Evolutionary conservation across 495 filamentous ascomycete genomes (phyloP), one percentile per base, ranked within the genome.

Genomic region (Aspergillus coremiiformis): DNA sequence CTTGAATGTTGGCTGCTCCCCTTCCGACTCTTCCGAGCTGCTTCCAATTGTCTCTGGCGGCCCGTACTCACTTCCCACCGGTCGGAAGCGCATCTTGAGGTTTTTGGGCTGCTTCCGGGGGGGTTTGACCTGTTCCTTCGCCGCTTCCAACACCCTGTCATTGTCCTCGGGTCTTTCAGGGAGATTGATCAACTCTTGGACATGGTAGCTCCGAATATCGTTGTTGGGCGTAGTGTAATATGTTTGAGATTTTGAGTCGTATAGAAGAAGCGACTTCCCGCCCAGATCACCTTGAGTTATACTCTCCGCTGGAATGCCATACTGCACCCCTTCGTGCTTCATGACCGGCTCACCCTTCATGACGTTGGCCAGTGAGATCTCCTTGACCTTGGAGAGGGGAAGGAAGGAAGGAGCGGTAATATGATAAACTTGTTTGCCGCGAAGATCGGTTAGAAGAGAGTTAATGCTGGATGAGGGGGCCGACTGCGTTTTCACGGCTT

Each of bases 41-140:
- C 69, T 71, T 6, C 76, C 79, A 24, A 80, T 58, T 2, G 62
- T 78, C 50, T 76, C 77, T 3, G 73, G 65, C 0, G 72, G 62
- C 1, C 58, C 66, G 45, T 61, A 53, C 14, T 69, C 65, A 58
- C 77, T 79, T 24, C 79, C 78, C 10, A 78, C 71, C 9, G 80
- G 82, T 19, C 67, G 65, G 57, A 75, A 84, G 20, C 79, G 77
- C 81, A 85, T 85, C 47, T 73, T 77, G 49, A 85, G 48, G 33
- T 80, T 73, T 54, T 77, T 78, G 17, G 79, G 79, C 51, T 85
- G 82, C 27, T 68, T 73, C 19, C 68, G 64, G n/a, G 62, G 71
- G 17, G 63, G 73, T 47, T 72, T 73, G 41, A 73, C 64, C n/a
- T 59, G 46, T 27, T 66, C 64, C 19, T 67, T 68, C 17, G 73